Conservation (phyloP, 1,284 basidiomycete species). For the Sporisorium exsertum region DNA sequence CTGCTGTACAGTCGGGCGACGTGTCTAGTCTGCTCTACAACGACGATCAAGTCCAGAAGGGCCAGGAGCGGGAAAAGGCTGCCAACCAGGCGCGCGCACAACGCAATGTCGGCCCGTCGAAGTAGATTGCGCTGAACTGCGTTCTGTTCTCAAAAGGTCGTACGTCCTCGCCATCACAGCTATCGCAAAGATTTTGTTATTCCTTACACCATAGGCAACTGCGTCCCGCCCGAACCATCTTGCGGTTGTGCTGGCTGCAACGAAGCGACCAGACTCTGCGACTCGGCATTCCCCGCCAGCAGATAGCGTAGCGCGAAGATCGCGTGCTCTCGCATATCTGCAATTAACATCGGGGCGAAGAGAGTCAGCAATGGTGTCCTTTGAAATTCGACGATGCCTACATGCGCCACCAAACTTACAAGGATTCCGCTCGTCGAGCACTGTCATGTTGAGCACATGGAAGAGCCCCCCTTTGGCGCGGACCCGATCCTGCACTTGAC, state of each 20-base stretch:
- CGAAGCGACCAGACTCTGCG: slow-evolving; percentile 50
- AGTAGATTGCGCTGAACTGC: slow-evolving; percentile 14
- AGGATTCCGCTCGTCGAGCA: slow-evolving; percentile 62
- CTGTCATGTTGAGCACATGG: slow-evolving; percentile 63
- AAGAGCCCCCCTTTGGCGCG: slow-evolving; percentile 57
- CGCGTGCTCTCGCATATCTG: slow-evolving; percentile 66
- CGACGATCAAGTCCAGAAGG: slow-evolving; percentile 34
- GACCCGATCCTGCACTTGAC: slow-evolving; percentile 57
- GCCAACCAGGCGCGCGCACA: slow-evolving; percentile 22
- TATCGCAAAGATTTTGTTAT: neutral
- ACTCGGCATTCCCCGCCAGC: slow-evolving; percentile 55
- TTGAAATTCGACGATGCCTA: neutral
- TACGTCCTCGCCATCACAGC: neutral
- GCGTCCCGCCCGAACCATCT: slow-evolving; percentile 8
- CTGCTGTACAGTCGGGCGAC: slow-evolving; percentile 52
- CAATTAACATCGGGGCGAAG: neutral
- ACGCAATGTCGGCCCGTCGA: slow-evolving; percentile 26
- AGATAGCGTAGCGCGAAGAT: slow-evolving; percentile 64
- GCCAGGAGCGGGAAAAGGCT: slow-evolving; percentile 18
- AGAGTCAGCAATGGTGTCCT: neutral
- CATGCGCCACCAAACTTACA: slow-evolving; percentile 50
- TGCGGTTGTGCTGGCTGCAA: slow-evolving; percentile 39
- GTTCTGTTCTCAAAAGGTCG: neutral
- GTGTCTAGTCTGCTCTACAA: slow-evolving; percentile 44
- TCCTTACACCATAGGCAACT: slow-evolving; percentile 26